Conservation (phyloP, 768 basidiomycete species). For the Epithele typhae region DNA sequence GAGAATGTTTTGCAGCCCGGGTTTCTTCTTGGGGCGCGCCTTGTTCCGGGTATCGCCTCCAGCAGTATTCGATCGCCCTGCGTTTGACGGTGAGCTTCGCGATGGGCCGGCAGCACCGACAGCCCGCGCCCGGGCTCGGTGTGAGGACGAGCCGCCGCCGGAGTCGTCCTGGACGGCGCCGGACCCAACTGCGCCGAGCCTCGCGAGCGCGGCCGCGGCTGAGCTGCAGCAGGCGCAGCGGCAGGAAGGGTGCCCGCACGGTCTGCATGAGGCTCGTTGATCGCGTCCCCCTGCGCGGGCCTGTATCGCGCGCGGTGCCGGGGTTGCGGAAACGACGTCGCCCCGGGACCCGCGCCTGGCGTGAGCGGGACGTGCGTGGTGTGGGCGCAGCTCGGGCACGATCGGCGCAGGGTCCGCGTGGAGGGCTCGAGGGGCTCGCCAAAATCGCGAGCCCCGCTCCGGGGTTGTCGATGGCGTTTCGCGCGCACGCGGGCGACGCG, state of each 20-base stretch:
- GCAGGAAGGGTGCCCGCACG: conserved; percentile 1
- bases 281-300: neutral
- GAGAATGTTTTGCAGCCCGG: conserved; percentile 59
- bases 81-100: too few species aligned
- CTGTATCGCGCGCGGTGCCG: conserved; percentile 14
- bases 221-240: neutral
- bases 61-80: too few species aligned
- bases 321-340: conserved; percentile 16
- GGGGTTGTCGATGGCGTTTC: conserved; percentile 8
- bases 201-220: neutral
- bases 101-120: too few species aligned
- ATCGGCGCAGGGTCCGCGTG: conserved; percentile 14
- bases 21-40: conserved; percentile 48
- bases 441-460: neutral
- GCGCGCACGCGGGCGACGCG: conserved; percentile 30
- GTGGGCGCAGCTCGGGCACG: conserved; percentile 27
- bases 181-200: too few species aligned
- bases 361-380: conserved; percentile 25
- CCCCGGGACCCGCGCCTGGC: conserved; percentile 13
- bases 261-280: neutral
- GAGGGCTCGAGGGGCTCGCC: too few species aligned
- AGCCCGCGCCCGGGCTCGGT: conserved; percentile 2
- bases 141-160: conserved; percentile 9
- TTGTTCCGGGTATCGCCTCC: conserved; percentile 20
- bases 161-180: neutral